Base-by-base conservation (phyloP, 805 yeast species). In the Saccharomycopsis oosterbeekiorum region DNA sequence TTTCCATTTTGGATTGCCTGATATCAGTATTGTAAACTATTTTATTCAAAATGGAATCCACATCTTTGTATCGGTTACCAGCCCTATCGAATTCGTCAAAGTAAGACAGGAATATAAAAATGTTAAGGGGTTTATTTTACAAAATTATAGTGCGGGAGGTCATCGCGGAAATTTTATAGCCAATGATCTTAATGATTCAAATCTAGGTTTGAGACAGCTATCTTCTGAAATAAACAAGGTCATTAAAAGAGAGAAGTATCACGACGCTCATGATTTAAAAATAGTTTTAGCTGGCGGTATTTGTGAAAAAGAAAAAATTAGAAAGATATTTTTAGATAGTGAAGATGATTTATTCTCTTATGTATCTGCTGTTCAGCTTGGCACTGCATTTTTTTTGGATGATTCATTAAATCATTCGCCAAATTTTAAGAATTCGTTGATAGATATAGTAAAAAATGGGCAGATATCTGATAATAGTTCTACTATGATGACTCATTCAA, bases 141-240 rank as follows among this genome's bases (percentile, higher is more conserved):
- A 84, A 68, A 87, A 87, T 0, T 74, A 73, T 68, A 87, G 83
- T 65, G 88, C 88, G 2, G 88, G 88, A 26, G 88, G 88, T 0
- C 88, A 84, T 67, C 70, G 88, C 17, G 86, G 86, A 1, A 78
- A 74, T 64, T 79, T 76, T 58, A 59, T 75, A 19, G 65, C 50
- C 9, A 64, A 65, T 4, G 68, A 70, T 26, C 81, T 77, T 62
- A 62, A 65, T 10, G 72, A 73, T 60, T 64, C 63, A 21, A 70
- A n/a, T 8, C n/a, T 47, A 10, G 21, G 14, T 47, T 24, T 6
- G 67, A 68, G 6, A 67, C 47, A 50, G n/a, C n/a, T 39, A 14
- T 36, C 21, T 14, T 2, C 14, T 10, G 17, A 36, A n/a, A 50
- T 47, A 8, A 26, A 39, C 15, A 39, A 47, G 4, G 24, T 69